Conservation (phyloP, 2,329 filamentous ascomycete species). For the Cladophialophora chaetospira region DNA sequence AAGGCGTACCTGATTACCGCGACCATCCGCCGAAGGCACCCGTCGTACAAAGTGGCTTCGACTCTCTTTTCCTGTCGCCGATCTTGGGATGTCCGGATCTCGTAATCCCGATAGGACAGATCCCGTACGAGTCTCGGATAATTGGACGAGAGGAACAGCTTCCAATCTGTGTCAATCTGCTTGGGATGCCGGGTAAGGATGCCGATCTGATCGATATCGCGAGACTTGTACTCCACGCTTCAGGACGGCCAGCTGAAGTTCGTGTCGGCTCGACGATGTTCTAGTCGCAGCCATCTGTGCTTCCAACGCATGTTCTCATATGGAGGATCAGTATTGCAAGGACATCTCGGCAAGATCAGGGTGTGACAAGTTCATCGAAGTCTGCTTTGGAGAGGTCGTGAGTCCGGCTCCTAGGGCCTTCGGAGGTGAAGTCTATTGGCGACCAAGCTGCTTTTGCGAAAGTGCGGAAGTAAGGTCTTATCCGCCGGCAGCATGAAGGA, state of each 20-base stretch:
- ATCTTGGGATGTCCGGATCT: background rate
- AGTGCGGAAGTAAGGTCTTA: no score
- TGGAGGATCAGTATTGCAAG: no score
- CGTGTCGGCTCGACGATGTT: background rate
- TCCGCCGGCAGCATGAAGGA: no score
- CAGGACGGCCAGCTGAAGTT: constrained; percentile 3
- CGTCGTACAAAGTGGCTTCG: background rate
- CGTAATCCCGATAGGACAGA: constrained; percentile 1
- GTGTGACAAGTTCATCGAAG: no score
- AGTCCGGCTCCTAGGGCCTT: no score
- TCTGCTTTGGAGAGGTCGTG: no score
- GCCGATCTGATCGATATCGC: background rate
- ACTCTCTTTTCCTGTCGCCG: constrained; percentile 1
- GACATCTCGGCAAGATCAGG: no score
- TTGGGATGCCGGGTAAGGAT: background rate
- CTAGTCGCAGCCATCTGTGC: no score
- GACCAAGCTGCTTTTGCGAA: no score
- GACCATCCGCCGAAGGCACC: background rate
- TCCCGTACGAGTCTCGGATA: background rate
- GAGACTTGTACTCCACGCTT: background rate
- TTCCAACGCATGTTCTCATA: no score
- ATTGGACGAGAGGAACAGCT: background rate
- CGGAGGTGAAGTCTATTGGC: no score
- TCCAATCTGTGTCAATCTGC: background rate
- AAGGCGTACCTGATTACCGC: background rate